phyloP scores from a whole-genome alignment of 306 rosid species.

The Cicer arietinum region DNA sequence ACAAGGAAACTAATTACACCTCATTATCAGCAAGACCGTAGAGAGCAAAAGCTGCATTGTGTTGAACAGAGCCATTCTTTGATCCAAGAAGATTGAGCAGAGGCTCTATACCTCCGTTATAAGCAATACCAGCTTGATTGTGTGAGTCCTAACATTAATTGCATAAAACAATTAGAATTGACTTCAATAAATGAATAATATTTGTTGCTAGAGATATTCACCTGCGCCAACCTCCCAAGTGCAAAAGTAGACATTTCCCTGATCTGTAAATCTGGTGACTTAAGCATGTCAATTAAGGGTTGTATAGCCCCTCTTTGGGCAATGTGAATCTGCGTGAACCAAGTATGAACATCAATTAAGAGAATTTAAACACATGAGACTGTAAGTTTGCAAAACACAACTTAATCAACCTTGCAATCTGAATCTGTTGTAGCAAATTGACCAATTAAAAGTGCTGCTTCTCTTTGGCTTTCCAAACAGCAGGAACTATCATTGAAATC shows the following conservation, averaged over 20 bases:
- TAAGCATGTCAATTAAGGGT: constrained; percentile 91
- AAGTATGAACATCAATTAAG: constrained; percentile 12
- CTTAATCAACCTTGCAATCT: constrained; percentile 63
- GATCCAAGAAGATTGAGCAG: constrained; percentile 64
- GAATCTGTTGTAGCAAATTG: constrained; percentile 76
- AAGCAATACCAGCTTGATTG: constrained; percentile 94
- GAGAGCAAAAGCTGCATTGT: constrained; percentile 65
- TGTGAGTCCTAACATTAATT: constrained; percentile 68
- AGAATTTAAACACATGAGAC: background rate
- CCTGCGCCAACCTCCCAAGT: constrained; percentile 97
- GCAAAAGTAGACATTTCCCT: constrained; percentile 97
- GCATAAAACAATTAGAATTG: background rate
- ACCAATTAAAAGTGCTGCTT: constrained; percentile 77
- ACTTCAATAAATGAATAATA: background rate
- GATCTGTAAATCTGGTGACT: constrained; percentile 73
- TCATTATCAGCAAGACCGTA: constrained; percentile 90
- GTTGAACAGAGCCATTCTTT: constrained; percentile 57
- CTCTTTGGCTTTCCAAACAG: constrained; percentile 67
- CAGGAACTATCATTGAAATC: constrained; percentile 52
- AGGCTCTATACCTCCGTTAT: constrained; percentile 81
- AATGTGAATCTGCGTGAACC: constrained; percentile 63
- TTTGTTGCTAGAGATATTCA: constrained; percentile 38
- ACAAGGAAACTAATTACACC: constrained; percentile 57
- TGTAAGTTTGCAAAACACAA: constrained; percentile 23
- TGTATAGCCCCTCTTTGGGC: constrained; percentile 92